phyloP scores from a whole-genome alignment of 1,139 yeast species.

The Diutina mesorugosa region DNA sequence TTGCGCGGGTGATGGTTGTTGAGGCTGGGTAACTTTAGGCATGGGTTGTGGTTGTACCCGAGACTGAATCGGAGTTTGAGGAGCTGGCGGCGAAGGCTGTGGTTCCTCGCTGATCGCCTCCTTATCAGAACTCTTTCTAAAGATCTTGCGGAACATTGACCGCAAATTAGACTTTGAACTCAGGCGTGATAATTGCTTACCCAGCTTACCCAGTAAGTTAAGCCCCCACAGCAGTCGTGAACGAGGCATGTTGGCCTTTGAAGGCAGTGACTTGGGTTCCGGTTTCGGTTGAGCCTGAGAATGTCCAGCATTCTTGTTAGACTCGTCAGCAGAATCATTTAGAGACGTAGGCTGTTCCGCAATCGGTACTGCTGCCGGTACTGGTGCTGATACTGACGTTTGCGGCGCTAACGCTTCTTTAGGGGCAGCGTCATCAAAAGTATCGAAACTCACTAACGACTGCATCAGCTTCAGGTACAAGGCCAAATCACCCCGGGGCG shows the following conservation, averaged over 20 bases:
- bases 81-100: too few relatives aligned
- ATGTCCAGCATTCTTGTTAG: background rate
- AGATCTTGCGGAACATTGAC: background rate
- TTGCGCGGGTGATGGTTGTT: background rate
- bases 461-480: conserved; percentile 2
- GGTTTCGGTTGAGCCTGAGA: background rate
- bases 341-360: background rate
- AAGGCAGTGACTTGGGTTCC: background rate
- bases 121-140: background rate
- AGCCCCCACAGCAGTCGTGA: background rate
- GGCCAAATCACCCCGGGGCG: conserved; percentile 1
- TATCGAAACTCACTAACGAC: background rate
- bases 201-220: background rate
- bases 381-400: background rate
- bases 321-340: background rate
- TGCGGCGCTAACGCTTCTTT: background rate
- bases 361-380: background rate
- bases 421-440: background rate
- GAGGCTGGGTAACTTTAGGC: background rate
- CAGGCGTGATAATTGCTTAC: background rate
- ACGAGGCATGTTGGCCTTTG: background rate
- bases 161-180: background rate
- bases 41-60: background rate
- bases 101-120: background rate
- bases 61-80: too few relatives aligned